phyloP scores from a whole-genome alignment of 2,329 filamentous ascomycete species.

The Pseudogymnoascus sp. region DNA sequence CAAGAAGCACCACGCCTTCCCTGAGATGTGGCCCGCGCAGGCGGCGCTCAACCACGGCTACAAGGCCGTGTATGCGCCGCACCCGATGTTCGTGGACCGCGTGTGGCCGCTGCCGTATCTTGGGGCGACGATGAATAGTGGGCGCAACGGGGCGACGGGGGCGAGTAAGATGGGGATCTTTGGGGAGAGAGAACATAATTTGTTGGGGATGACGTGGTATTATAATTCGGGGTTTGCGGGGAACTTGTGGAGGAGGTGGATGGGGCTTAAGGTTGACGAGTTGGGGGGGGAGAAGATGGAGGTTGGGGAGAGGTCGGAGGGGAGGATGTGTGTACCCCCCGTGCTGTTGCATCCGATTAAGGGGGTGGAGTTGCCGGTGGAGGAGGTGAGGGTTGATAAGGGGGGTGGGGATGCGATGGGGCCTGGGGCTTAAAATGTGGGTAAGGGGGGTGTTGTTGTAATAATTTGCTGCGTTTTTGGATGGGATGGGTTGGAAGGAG shows the following conservation, averaged over 20 bases:
- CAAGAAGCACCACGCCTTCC: constrained; percentile 83
- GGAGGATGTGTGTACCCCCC: constrained; percentile 82
- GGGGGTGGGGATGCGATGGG: constrained; percentile 24
- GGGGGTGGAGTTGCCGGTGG: constrained; percentile 49
- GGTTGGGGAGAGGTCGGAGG: constrained; percentile 52
- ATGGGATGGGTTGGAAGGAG: not conserved
- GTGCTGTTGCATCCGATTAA: constrained; percentile 90
- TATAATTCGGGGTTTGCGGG: constrained; percentile 78
- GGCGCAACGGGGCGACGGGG: constrained; percentile 66
- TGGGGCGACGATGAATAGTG: constrained; percentile 72
- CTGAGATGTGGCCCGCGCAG: constrained; percentile 92
- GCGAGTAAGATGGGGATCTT: constrained; percentile 66
- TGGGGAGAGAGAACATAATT: constrained; percentile 82
- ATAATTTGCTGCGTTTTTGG: not conserved
- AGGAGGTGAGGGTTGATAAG: constrained; percentile 17
- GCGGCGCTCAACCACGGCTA: constrained; percentile 84
- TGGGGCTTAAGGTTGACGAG: constrained; percentile 73
- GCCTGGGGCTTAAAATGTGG: constrained; percentile 24
- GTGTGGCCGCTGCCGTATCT: constrained; percentile 77
- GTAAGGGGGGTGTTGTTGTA: not conserved
- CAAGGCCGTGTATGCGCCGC: constrained; percentile 86
- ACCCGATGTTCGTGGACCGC: constrained; percentile 81
- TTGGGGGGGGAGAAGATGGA: constrained; percentile 69
- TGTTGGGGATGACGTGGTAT: constrained; percentile 83
- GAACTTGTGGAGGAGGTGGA: constrained; percentile 77